These are phyloP conservation scores for Millerago galiae DNA, from an alignment of 805 yeast genomes.

Conservation along the genomic window DNA sequence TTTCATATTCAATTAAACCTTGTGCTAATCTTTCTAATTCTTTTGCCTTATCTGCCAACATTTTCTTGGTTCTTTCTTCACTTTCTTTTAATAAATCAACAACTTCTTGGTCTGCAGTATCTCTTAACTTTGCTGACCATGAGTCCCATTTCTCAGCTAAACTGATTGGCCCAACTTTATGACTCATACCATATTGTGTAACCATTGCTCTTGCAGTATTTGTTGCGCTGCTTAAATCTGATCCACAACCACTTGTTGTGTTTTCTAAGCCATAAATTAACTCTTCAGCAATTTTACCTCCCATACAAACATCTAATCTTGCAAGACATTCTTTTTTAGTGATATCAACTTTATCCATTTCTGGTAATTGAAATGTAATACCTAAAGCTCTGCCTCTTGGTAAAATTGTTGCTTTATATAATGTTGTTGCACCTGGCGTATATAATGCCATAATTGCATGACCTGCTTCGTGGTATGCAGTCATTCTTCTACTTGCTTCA, in stretches of 20 bases:
- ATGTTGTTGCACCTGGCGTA: conserved; percentile 89
- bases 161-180: conserved; percentile 85
- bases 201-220: conserved; percentile 95
- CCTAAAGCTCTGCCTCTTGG: conserved; percentile 98
- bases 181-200: conserved; percentile 94
- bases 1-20: conserved; percentile 92
- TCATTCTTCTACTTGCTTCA: conserved; percentile 85
- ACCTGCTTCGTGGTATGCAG: conserved; percentile 99
- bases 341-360: conserved; percentile 94
- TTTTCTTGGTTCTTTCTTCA: conserved; percentile 69
- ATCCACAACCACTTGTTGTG: conserved; percentile 92
- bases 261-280: conserved; percentile 84
- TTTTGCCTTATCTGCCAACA: conserved; percentile 52
- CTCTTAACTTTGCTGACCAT: conserved; percentile 87
- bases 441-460: conserved; percentile 97
- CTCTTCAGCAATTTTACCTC: conserved; percentile 97
- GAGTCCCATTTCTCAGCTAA: conserved; percentile 88
- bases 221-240: conserved; percentile 87
- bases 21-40: conserved; percentile 87
- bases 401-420: conserved; percentile 93
- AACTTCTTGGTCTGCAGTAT: conserved; percentile 90
- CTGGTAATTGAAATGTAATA: conserved; percentile 94
- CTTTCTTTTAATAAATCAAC: conserved; percentile 66
- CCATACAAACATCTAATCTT: conserved; percentile 95
- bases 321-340: conserved; percentile 87